Evolutionary conservation across 352 stramenopile species (phyloP).

Genomic region (Pythium monospermum): DNA sequence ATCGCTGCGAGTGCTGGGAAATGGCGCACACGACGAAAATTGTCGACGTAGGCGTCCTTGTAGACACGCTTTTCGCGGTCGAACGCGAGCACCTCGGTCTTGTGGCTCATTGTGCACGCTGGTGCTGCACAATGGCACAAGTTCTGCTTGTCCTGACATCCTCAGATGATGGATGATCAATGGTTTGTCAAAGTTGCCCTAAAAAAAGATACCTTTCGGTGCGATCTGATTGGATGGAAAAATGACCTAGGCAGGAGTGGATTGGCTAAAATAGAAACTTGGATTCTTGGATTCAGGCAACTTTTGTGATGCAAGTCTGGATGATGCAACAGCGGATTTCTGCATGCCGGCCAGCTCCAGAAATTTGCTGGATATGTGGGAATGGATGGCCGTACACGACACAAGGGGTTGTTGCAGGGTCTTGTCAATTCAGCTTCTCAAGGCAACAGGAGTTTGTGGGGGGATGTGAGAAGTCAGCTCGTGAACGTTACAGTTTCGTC

Average conservation of each 20-base stretch:
- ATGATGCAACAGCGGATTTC: too few relatives aligned
- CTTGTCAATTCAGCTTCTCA: too few relatives aligned
- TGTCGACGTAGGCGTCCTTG: conserved; percentile 68
- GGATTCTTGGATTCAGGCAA: not conserved
- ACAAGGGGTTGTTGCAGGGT: too few relatives aligned
- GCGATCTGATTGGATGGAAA: conserved; percentile 6
- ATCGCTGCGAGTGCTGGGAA: conserved; percentile 65
- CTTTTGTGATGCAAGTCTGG: too few relatives aligned
- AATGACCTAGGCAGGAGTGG: not conserved
- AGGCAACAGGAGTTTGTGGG: too few relatives aligned
- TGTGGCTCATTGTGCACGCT: conserved; percentile 50
- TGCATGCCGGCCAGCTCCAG: too few relatives aligned
- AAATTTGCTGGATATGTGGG: too few relatives aligned
- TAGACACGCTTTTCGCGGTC: conserved; percentile 75
- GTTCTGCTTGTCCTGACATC: too few relatives aligned
- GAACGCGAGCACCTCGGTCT: conserved; percentile 47
- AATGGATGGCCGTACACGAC: too few relatives aligned
- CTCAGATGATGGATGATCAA: not conserved
- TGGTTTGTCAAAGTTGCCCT: not conserved
- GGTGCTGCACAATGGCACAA: too few relatives aligned
- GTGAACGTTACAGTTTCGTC: too few relatives aligned
- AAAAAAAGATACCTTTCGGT: conserved; percentile 8
- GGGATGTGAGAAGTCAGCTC: too few relatives aligned
- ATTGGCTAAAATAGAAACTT: conserved; percentile 14
- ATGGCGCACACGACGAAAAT: conserved; percentile 65